phyloP scores from a whole-genome alignment of 2,329 filamentous ascomycete species.

The Xylariaceae sp. region DNA sequence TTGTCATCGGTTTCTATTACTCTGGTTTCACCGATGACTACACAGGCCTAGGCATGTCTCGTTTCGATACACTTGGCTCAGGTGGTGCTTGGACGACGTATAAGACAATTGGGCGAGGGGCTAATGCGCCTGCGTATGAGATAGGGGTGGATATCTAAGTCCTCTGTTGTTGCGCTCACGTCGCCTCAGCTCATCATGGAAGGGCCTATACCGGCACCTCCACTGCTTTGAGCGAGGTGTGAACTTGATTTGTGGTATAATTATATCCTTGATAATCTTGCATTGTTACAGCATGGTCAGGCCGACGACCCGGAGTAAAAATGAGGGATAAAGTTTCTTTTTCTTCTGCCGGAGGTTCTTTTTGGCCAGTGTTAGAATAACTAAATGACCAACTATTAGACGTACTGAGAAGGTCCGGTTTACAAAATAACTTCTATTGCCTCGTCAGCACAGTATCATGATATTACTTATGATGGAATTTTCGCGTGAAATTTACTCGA shows the following conservation, averaged over 20 bases:
- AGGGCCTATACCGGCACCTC: neutral
- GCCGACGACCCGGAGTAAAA: constrained; percentile 19
- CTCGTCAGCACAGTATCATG: too few relatives aligned
- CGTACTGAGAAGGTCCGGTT: too few relatives aligned
- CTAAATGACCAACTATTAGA: constrained; percentile 1
- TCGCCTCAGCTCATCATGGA: neutral
- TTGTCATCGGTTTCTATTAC: constrained; percentile 90
- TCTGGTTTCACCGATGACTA: constrained; percentile 60
- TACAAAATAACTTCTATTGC: too few relatives aligned
- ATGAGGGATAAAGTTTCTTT: constrained; percentile 12
- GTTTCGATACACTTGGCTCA: constrained; percentile 60
- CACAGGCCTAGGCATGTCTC: constrained; percentile 50
- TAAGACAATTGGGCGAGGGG: constrained; percentile 59
- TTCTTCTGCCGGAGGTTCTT: constrained; percentile 1
- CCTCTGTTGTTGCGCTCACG: neutral
- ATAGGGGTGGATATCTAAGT: constrained; percentile 31
- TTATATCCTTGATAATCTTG: constrained; percentile 17
- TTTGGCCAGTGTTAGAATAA: constrained; percentile 16
- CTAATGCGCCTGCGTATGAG: constrained; percentile 45
- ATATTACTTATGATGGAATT: too few relatives aligned
- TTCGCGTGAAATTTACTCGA: too few relatives aligned
- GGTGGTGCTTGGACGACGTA: constrained; percentile 58
- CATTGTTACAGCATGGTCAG: constrained; percentile 25
- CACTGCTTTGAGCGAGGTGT: neutral
- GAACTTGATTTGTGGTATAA: constrained; percentile 9